A percentile compares a stretch with the other conserved stretches of the same genome.
Evolutionary conservation across 768 basidiomycete genomes (phyloP).

Genomic region (Thelephora aurantiotincta): DNA sequence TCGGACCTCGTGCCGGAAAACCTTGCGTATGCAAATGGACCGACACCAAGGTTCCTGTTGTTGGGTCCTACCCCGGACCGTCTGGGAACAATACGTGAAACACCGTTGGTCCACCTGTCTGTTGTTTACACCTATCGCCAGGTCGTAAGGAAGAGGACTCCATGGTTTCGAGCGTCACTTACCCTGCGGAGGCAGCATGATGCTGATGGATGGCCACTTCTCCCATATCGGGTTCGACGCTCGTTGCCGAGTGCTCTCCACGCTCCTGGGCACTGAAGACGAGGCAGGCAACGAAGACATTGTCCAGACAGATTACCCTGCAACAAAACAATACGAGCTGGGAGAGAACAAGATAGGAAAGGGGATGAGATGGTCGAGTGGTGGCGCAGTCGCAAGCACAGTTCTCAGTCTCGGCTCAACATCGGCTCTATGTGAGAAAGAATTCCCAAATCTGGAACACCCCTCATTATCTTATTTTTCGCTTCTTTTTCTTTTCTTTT

Average conservation of each 20-base stretch:
- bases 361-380: too few species aligned
- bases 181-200: constrained; percentile 13
- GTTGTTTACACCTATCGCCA: constrained; percentile 14
- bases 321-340: too few species aligned
- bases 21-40: constrained; percentile 21
- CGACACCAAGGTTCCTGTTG: constrained; percentile 21
- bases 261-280: too few species aligned
- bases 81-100: constrained; percentile 22
- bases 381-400: too few species aligned
- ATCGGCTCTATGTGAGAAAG: too few species aligned
- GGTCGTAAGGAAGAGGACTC: not conserved
- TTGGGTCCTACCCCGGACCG: constrained; percentile 15
- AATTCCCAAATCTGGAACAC: too few species aligned
- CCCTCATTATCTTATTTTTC: too few species aligned
- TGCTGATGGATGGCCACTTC: constrained; percentile 13
- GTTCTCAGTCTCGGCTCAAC: too few species aligned
- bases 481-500: constrained; percentile 10
- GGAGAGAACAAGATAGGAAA: too few species aligned
- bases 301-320: too few species aligned
- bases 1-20: constrained; percentile 22
- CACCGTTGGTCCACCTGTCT: constrained; percentile 20
- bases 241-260: not conserved
- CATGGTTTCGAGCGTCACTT: not conserved
- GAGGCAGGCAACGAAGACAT: too few species aligned
- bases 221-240: constrained; percentile 5